Base-by-base conservation (phyloP, 2,329 filamentous ascomycete species). In the Monosporascus sp. region DNA sequence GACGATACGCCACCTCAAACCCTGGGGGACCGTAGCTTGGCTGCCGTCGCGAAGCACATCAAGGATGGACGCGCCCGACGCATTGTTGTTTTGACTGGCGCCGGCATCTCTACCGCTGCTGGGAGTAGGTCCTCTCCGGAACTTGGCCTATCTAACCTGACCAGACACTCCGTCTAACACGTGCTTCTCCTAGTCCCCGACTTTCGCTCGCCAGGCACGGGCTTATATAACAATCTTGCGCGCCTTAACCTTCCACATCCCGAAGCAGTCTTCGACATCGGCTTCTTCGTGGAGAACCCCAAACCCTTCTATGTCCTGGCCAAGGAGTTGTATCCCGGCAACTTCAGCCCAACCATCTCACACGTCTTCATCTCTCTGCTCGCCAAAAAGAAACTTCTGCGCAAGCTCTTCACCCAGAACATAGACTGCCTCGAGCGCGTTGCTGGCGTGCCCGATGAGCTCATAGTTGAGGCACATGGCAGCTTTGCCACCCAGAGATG, bases 391-490 rank as follows among this genome's bases (percentile, higher is more conserved):
- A 84, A 83, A 4, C 75, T 93, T 41, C 75, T 99, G 24, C 75
- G 87, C 59, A 94, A 91, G 76, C 82, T 94, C 50, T 99, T 97
- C 70, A 97, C 94, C 0, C 94, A 99, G 67, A 99, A 99, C 66
- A 97, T 99, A 60, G 94, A 99, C 73, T 96, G 91, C 64, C 79
- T 99, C 14, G 94, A 99, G 72, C 83, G 92, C 22, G 80, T 83
- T 60, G 94, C 93, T 14, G 94, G 94, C 25, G 85, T 99, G 1
- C 89, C 91, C 0, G 79, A 75, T 0, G 84, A 93, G 2, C 85
- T 82, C 69, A 92, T 99, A 48, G 79, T 99, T 34, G 93, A 97
- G 71, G 94, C 94, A 0, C 94, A 99, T 69, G 94, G 94, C 46
- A 96, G 90, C 68, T 99, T 97, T 68, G 93, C 93, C 22, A 83